Percentiles rank a stretch among this genome's conserved stretches.
These are phyloP conservation scores for Podospora pseudocomata DNA, from an alignment of 495 filamentous ascomycete genomes.

Conservation along the genomic window DNA sequence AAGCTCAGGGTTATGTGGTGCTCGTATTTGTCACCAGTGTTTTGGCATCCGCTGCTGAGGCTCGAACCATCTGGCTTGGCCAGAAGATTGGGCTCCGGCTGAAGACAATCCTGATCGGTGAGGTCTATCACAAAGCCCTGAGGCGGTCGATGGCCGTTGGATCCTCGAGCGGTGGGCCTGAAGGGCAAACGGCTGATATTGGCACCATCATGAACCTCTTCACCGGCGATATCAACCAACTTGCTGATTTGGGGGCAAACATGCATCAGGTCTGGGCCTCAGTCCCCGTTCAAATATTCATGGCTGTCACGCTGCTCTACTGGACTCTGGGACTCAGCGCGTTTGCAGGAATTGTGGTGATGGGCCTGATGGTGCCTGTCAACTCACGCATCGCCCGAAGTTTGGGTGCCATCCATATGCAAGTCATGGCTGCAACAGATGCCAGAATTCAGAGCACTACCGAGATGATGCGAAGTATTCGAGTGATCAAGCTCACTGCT, in stretches of 20 bases:
- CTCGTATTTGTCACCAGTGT: constrained; percentile 15
- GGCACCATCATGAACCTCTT: constrained; percentile 13
- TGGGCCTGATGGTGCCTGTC: constrained; percentile 14
- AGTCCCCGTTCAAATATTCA: constrained; percentile 11
- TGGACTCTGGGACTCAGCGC: constrained; percentile 12
- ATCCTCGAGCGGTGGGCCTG: background rate
- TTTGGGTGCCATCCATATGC: constrained; percentile 13
- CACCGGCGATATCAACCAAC: constrained; percentile 10
- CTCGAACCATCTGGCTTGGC: constrained; percentile 13
- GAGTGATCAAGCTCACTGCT: constrained; percentile 8
- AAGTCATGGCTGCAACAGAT: constrained; percentile 15
- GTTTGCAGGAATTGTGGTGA: constrained; percentile 13
- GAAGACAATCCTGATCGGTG: constrained; percentile 14
- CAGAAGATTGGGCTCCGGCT: constrained; percentile 19
- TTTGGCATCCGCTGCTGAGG: constrained; percentile 13
- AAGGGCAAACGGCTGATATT: background rate
- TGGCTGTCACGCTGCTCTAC: constrained; percentile 12
- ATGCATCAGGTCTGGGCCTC: constrained; percentile 14
- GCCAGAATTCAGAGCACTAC: constrained; percentile 8
- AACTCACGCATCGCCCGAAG: constrained; percentile 14
- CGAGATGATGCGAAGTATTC: constrained; percentile 5
- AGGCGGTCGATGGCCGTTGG: constrained; percentile 10
- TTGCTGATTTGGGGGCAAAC: constrained; percentile 10
- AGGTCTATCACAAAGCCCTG: constrained; percentile 16
- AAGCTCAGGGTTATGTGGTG: constrained; percentile 15